These are phyloP conservation scores for Coriaria nepalensis DNA, from an alignment of 306 rosid genomes.

Conservation along the genomic window DNA sequence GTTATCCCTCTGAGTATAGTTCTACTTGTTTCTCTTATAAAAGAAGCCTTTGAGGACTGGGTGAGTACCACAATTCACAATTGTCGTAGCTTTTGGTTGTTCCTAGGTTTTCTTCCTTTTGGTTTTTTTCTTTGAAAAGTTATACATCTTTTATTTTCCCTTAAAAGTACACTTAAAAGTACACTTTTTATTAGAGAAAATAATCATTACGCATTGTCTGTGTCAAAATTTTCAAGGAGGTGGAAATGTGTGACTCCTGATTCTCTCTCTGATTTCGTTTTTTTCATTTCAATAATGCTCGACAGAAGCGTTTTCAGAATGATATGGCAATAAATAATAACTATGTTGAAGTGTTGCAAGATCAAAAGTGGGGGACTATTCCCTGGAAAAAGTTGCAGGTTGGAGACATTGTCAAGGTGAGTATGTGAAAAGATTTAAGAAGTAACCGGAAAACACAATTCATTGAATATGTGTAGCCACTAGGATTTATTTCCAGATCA, in stretches of 20 bases:
- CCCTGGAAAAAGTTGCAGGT: conserved; percentile 91
- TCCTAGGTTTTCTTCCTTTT: too few relatives aligned
- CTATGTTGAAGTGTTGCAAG: conserved; percentile 58
- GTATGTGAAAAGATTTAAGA: conserved; percentile 16
- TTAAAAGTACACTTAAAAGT: too few relatives aligned
- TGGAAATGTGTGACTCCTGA: background rate
- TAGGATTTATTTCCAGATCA: too few relatives aligned
- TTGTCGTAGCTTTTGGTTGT: conserved; percentile 2
- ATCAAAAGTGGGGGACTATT: conserved; percentile 63
- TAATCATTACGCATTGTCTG: too few relatives aligned
- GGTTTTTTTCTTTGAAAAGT: too few relatives aligned
- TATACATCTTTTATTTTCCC: too few relatives aligned
- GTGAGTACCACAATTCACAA: conserved; percentile 34
- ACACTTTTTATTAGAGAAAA: too few relatives aligned
- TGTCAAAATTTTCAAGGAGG: background rate
- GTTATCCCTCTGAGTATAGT: conserved; percentile 81
- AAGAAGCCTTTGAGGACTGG: conserved; percentile 97
- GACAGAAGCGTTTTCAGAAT: conserved; percentile 91
- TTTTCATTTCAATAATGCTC: conserved; percentile 15
- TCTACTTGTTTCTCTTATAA: conserved; percentile 73
- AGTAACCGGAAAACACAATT: too few relatives aligned
- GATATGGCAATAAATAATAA: conserved; percentile 70
- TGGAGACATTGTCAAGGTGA: conserved; percentile 79
- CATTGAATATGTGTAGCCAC: too few relatives aligned
- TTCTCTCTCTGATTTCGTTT: background rate